Base-by-base conservation (phyloP, 495 filamentous ascomycete species). In the Alectoria sarmentosa region DNA sequence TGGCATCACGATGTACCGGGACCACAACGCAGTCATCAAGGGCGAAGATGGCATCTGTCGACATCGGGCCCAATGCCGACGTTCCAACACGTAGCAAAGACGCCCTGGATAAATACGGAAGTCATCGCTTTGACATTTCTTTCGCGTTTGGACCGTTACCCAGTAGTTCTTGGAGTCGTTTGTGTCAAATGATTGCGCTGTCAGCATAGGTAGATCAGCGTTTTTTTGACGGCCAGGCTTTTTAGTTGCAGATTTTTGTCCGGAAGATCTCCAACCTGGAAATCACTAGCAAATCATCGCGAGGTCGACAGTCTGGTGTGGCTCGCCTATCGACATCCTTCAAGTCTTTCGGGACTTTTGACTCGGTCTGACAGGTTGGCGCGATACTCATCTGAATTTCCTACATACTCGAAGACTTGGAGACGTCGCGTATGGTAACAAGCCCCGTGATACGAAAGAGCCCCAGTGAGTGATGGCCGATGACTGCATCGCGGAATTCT, bases 141-240 rank as follows among this genome's bases (percentile, higher is more conserved):
- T 15, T 52, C 26, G 26, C 48, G 2, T 52, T 30, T 28, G 15
- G 26, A 7, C 7, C 48, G 9, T 10, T 6, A 4, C 6, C 48
- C 28, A n/a, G 11, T 55, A 21, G 10, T 6, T 15, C 26, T 52
- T 21, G 28, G 30, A 55, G 52, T 32, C 52, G 15, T 34, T 21
- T 30, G 28, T 55, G 52, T 34, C 30, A 30, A 34, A 34, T 19
- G 30, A 34, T 19, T 55, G 15, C 52, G 52, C 55, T 59, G 62
- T 64, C 62, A 64, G 62, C 62, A 17, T 34, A 42, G 57, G 41
- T 60, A 42, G 57, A 60, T 60, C 57, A 28, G 39, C 57, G 17
- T 14, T 38, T 2, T 21, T 21, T 54, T 55, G 17, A 55, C 13
- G 52, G 28, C 52, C 52, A 55, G 52, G 52, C 52, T 30, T 55